These are phyloP conservation scores for Leccinum boreale DNA, from an alignment of 768 basidiomycete species.

Conservation along the genomic window DNA sequence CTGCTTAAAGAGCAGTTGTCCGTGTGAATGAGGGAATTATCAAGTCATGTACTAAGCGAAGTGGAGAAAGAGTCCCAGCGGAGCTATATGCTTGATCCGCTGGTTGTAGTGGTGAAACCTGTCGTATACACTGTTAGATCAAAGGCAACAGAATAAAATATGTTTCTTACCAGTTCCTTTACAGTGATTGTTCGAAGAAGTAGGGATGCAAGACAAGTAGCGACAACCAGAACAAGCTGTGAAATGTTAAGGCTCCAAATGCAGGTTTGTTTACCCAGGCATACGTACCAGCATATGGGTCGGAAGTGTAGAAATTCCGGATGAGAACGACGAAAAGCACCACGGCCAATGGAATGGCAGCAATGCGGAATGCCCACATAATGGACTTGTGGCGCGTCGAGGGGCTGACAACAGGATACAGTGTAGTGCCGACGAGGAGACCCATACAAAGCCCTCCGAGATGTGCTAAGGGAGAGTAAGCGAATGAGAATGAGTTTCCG, in stretches of 20 bases:
- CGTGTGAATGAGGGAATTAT: conserved; percentile 4
- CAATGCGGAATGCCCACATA: conserved; percentile 69
- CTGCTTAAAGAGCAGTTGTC: conserved; percentile 3
- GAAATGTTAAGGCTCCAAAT: neutral
- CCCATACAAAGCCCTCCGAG: conserved; percentile 86
- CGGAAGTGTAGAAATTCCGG: conserved; percentile 85
- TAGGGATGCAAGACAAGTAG: conserved; percentile 88
- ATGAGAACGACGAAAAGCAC: conserved; percentile 79
- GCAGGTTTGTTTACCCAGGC: neutral
- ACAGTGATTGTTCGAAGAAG: conserved; percentile 65
- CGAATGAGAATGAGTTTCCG: neutral
- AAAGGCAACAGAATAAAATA: neutral
- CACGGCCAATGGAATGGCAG: conserved; percentile 72
- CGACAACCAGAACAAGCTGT: conserved; percentile 84
- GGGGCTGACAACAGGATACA: conserved; percentile 87
- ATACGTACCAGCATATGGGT: conserved; percentile 75
- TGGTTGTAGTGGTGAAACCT: conserved; percentile 31
- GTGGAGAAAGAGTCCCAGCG: neutral
- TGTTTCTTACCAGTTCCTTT: conserved; percentile 39
- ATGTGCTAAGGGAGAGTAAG: conserved; percentile 55
- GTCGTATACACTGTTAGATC: conserved; percentile 2
- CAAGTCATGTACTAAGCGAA: neutral
- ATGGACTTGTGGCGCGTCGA: conserved; percentile 70
- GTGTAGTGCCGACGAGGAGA: conserved; percentile 73
- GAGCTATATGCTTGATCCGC: conserved; percentile 28